A percentile compares a stretch with the other conserved stretches of the same genome.
Evolutionary conservation across 768 basidiomycete genomes (phyloP).

Genomic region (Steccherinum ochraceum): DNA sequence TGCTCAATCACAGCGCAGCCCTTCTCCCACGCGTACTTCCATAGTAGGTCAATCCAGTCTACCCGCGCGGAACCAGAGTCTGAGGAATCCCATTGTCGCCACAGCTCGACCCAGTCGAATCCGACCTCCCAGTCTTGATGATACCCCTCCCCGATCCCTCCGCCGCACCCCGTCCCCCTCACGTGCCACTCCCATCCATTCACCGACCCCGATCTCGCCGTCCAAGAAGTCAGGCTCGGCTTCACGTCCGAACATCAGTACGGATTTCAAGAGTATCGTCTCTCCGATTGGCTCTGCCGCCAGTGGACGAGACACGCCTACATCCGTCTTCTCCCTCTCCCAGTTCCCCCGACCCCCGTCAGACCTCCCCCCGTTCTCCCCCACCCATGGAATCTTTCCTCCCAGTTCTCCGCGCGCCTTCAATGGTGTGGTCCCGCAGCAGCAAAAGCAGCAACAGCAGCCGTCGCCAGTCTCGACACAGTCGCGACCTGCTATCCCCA

Average conservation of each 20-base stretch:
- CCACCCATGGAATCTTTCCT: conserved; percentile 9
- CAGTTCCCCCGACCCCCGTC: conserved; percentile 19
- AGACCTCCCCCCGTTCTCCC: neutral
- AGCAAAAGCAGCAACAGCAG: neutral
- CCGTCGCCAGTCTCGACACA: no score
- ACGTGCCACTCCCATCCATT: no score
- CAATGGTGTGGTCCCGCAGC: neutral
- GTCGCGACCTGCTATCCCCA: conserved; percentile 29
- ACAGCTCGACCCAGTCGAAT: conserved; percentile 15
- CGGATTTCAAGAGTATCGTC: neutral
- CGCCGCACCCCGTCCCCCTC: conserved; percentile 30
- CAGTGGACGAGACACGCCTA: no score
- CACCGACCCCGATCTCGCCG: neutral
- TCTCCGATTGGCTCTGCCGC: neutral
- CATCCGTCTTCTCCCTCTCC: conserved; percentile 17
- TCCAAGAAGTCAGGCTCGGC: neutral
- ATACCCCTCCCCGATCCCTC: conserved; percentile 36
- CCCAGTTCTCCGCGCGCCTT: neutral
- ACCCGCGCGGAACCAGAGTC: conserved; percentile 1
- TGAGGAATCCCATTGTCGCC: neutral
- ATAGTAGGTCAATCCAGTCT: no score
- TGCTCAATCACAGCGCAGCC: neutral
- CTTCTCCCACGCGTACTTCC: neutral
- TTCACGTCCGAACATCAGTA: conserved; percentile 5
- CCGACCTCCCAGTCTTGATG: conserved; percentile 31